These are phyloP conservation scores for Suhomyces sp. DNA, from an alignment of 805 yeast species.

Conservation along the genomic window DNA sequence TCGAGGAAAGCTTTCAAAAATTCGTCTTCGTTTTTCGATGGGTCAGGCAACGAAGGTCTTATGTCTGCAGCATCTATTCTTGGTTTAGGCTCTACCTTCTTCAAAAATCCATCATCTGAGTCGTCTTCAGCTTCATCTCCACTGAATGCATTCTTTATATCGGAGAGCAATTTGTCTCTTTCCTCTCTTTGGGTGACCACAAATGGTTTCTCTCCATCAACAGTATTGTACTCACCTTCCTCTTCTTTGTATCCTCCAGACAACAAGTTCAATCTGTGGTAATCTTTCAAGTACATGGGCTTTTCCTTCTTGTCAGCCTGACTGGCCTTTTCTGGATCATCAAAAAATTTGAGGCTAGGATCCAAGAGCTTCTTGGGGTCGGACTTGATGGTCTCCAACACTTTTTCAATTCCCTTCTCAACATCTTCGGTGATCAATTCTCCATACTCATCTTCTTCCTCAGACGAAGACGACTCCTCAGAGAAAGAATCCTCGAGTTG, in stretches of 20 bases:
- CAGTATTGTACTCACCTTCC: slow-evolving; percentile 44
- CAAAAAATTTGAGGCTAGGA: slow-evolving; percentile 70
- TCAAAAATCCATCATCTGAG: slow-evolving; percentile 51
- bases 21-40: slow-evolving; percentile 52
- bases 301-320: slow-evolving; percentile 32
- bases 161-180: slow-evolving; percentile 66
- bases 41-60: slow-evolving; percentile 54
- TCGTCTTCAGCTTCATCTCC: slow-evolving; percentile 43
- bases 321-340: slow-evolving; percentile 51
- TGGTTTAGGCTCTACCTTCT: slow-evolving; percentile 45
- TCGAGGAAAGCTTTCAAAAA: slow-evolving; percentile 73
- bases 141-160: slow-evolving; percentile 66
- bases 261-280: slow-evolving; percentile 81
- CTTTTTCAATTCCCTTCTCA: slow-evolving; percentile 72
- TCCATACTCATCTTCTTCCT: slow-evolving; percentile 90
- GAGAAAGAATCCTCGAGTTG: slow-evolving; percentile 21
- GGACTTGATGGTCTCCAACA: slow-evolving; percentile 63
- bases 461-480: slow-evolving; percentile 41
- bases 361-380: slow-evolving; percentile 68
- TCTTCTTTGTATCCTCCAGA: slow-evolving; percentile 57
- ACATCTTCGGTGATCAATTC: slow-evolving; percentile 83
- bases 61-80: slow-evolving; percentile 18
- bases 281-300: slow-evolving; percentile 88
- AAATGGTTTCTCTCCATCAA: slow-evolving; percentile 63
- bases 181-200: slow-evolving; percentile 75